Evolutionary conservation across 345 rosid species (phyloP), one percentile per base, ranked within the genome.

Genomic region (Barbarea vulgaris): DNA sequence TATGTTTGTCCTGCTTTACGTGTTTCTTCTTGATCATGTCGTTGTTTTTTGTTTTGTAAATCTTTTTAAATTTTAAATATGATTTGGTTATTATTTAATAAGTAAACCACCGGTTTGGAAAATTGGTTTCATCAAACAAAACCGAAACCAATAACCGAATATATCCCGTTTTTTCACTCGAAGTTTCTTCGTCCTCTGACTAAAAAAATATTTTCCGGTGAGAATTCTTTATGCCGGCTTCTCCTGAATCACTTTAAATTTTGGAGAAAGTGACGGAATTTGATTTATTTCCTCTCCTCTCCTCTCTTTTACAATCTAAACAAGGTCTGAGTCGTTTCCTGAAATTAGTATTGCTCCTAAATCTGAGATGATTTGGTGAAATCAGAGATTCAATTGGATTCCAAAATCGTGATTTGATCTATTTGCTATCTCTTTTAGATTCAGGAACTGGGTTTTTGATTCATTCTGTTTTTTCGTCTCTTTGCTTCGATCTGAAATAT

Each of bases 281-380:
- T n/a, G 14, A 55, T 28, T 15, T 15, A 44, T 0, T 44, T 41
- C 9, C 9, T 46, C 50, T 14, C 17, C 2, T 47, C 12, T 27
- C 47, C 54, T 42, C 10, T 48, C 42, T 10, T 33, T 50, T 46
- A 62, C 67, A 44, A 47, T 58, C 58, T 33, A 8, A 70, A 70
- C 3, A 17, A 71, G 75, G 67, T 60, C 37, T 27, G 42, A 7
- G 5, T 33, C 6, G 39, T 60, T 60, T 60, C 48, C 46, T 18
- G 13, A 63, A 41, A 36, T 21, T 36, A 36, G 18, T 3, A 37
- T 12, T 14, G 48, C 12, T 36, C 65, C n/a, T n/a, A 21, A 21
- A 21, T 37, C 0, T 42, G 37, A 17, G 8, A 13, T 42, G 3
- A n/a, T 63, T 62, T 41, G 22, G 34, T 13, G 69, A 64, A 31